phyloP scores from a whole-genome alignment of 495 filamentous ascomycete genomes.

The Terfezia claveryi region DNA sequence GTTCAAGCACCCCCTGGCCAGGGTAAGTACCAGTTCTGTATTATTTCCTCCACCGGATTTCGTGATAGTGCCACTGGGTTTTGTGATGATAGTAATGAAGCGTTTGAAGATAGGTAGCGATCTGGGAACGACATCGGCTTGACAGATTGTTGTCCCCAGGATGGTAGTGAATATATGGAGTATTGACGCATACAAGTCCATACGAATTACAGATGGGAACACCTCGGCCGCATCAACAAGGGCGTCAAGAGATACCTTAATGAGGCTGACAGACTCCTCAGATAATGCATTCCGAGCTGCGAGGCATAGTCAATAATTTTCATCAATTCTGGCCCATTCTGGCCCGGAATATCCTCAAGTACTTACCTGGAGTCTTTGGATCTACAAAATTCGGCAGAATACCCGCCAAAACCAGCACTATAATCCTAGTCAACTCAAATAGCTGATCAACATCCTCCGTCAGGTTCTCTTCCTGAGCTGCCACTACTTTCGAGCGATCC shows the following conservation, averaged over 20 bases:
- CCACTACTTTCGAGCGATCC: conserved; percentile 25
- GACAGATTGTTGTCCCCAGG: conserved; percentile 65
- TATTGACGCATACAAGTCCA: conserved; percentile 89
- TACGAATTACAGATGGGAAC: conserved; percentile 88
- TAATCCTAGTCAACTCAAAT: conserved; percentile 87
- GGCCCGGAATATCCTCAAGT: conserved; percentile 2
- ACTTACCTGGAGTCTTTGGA: conserved; percentile 26
- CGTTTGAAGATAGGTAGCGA: conserved; percentile 78
- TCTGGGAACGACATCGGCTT: conserved; percentile 71
- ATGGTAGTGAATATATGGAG: conserved; percentile 91
- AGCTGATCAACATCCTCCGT: conserved; percentile 96
- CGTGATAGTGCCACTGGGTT: conserved; percentile 10
- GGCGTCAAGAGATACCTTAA: conserved; percentile 57
- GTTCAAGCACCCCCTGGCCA: conserved; percentile 13
- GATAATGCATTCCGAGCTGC: conserved; percentile 46
- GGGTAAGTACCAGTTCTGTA: conserved; percentile 16
- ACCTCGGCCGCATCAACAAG: conserved; percentile 85
- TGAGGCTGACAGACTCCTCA: conserved; percentile 66
- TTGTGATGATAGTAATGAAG: conserved; percentile 54
- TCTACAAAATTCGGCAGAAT: conserved; percentile 72
- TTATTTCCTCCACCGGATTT: conserved; percentile 14
- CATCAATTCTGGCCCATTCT: not conserved
- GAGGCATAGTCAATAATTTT: not conserved
- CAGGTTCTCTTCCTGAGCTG: conserved; percentile 40
- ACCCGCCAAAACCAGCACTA: conserved; percentile 74